Evolutionary conservation across 1,139 yeast species (phyloP).

Genomic region (Nematodospora anomalae): DNA sequence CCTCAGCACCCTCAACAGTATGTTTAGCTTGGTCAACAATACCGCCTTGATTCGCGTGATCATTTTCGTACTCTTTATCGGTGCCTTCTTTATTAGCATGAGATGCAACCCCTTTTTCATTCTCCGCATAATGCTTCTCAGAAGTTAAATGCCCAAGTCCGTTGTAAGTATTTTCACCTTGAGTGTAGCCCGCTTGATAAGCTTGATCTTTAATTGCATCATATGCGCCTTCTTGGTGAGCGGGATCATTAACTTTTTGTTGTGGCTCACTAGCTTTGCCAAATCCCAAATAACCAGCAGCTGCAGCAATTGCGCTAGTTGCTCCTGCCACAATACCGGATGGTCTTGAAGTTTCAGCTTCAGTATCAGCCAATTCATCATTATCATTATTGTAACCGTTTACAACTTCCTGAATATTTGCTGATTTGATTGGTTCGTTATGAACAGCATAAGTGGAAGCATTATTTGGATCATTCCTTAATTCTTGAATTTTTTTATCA

Average conservation of each 20-base stretch:
- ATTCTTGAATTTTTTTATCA: slow-evolving; percentile 11
- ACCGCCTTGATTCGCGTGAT: slow-evolving; percentile 1
- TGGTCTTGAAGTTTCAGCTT: slow-evolving; percentile 9
- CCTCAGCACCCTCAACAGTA: slow-evolving; percentile 8
- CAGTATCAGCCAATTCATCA: slow-evolving; percentile 1
- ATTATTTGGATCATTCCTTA: slow-evolving; percentile 14
- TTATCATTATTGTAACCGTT: slow-evolving; percentile 8
- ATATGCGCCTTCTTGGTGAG: slow-evolving; percentile 7
- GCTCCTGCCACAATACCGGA: slow-evolving; percentile 16
- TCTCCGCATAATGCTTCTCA: neutral
- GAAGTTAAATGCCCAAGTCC: slow-evolving; percentile 3
- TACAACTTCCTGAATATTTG: slow-evolving; percentile 12
- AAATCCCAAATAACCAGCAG: slow-evolving; percentile 14
- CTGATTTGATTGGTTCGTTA: slow-evolving; percentile 17
- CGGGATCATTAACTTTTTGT: slow-evolving; percentile 4
- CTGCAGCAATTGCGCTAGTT: slow-evolving; percentile 14
- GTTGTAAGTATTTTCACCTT: slow-evolving; percentile 8
- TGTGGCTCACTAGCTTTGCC: slow-evolving; percentile 2
- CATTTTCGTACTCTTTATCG: slow-evolving; percentile 4
- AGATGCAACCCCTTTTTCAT: slow-evolving; percentile 2
- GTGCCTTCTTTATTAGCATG: slow-evolving; percentile 8
- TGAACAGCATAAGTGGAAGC: slow-evolving; percentile 20
- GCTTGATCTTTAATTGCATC: slow-evolving; percentile 8
- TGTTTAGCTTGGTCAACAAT: slow-evolving; percentile 5
- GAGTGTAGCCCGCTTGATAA: slow-evolving; percentile 10